Base-by-base conservation (phyloP, 164 flowering plant genomes). In the Santalum album region DNA sequence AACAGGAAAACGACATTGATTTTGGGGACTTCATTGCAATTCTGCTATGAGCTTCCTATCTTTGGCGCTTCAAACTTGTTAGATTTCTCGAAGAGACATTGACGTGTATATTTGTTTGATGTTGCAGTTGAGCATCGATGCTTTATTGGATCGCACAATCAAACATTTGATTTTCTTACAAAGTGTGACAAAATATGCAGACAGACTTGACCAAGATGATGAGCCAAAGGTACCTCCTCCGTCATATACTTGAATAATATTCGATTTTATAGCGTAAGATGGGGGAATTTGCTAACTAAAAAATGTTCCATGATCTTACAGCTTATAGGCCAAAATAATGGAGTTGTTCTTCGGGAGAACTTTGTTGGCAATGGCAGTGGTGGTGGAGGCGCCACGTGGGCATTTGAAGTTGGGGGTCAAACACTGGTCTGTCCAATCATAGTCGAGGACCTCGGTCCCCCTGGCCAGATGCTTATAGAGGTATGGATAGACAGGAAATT, bases 381-480 rank as follows among this genome's bases (percentile, higher is more conserved):
- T n/a, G 84, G 87, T 60, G 77, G 74, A 35, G 84, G 87, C 60
- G 77, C 75, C 49, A 83, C 91, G 1, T 87, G 91, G 89, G 96
- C 91, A 53, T 75, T 69, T 67, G 96, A 85, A 78, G 78, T 87
- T 25, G 86, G 76, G 1, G 81, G 71, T 52, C 69, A 76, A 55
- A 51, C 83, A 52, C 65, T 76, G 75, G 71, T 76, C 49, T 84
- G 85, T 61, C 95, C 97, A 7, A 72, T 90, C 27, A 69, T 75
- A 65, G 87, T 87, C n/a, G 85, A 87, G 75, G 94, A 90, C 59
- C 82, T 87, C 36, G 73, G 45, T 38, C 74, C 75, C 16, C 91
- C 86, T 14, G 89, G 94, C 19, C 94, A 87, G 65, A 81, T 87
- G 91, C 90, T 78, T 60, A 77, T 90, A 34, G 86, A 87, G 91